A percentile compares a stretch with the other conserved stretches of the same genome.
Conservation (phyloP, 768 basidiomycete genomes). For the Agaricus subrufescens region DNA sequence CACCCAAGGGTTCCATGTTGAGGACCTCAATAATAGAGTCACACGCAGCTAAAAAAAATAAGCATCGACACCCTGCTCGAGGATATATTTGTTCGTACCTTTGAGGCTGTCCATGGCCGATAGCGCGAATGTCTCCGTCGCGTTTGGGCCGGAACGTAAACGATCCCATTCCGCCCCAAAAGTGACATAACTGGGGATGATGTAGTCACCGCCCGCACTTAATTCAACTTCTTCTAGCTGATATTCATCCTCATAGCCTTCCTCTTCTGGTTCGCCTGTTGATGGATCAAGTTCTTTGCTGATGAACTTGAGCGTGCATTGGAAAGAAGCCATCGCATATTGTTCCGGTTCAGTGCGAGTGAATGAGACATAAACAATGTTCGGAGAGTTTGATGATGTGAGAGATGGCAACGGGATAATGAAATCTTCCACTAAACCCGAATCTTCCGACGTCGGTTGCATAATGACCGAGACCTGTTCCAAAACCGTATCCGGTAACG, state of each 20-base stretch:
- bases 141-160: conserved; percentile 66
- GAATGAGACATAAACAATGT: conserved; percentile 91
- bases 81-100: conserved; percentile 47
- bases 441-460: conserved; percentile 71
- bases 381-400: conserved; percentile 66
- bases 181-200: conserved; percentile 89
- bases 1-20: conserved; percentile 95
- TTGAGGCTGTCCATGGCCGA: conserved; percentile 91
- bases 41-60: conserved; percentile 69
- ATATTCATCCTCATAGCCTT: conserved; percentile 99
- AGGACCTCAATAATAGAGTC: conserved; percentile 94
- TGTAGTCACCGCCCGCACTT: conserved; percentile 89
- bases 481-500: conserved; percentile 89
- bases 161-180: conserved; percentile 97
- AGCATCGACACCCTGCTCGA: background rate
- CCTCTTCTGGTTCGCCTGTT: conserved; percentile 93
- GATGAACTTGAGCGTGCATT: conserved; percentile 87
- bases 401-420: conserved; percentile 82
- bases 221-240: conserved; percentile 95
- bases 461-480: conserved; percentile 94
- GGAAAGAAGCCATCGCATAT: conserved; percentile 82
- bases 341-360: conserved; percentile 73
- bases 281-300: conserved; percentile 97
- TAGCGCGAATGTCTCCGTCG: conserved; percentile 91
- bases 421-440: conserved; percentile 85